Percentiles rank a stretch among this genome's conserved stretches.
Evolutionary conservation across 106 monocot species (phyloP).

Genomic region (Allium cepa): DNA sequence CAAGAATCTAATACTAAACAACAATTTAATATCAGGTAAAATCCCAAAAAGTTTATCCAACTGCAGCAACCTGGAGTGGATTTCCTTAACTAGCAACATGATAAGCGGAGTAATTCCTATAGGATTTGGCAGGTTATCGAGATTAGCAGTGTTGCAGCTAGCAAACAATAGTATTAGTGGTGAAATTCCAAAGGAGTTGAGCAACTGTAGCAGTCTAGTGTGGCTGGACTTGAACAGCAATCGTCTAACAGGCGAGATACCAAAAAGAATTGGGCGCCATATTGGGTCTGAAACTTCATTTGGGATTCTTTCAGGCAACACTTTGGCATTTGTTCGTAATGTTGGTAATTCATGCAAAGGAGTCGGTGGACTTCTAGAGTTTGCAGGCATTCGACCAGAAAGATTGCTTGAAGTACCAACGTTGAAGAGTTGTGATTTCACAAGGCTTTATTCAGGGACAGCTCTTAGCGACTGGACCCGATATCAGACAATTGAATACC

Average conservation of each 20-base stretch:
- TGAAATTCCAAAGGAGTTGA: constrained; percentile 56
- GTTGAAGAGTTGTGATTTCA: constrained; percentile 74
- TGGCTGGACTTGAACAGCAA: constrained; percentile 86
- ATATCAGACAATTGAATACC: constrained; percentile 76
- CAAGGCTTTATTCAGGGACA: constrained; percentile 67
- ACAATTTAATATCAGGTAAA: constrained; percentile 54
- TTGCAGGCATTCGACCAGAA: constrained; percentile 81
- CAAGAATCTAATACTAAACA: constrained; percentile 76
- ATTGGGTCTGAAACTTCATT: constrained; percentile 31
- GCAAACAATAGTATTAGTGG: constrained; percentile 14
- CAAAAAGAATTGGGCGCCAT: constrained; percentile 55
- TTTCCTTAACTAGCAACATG: constrained; percentile 60
- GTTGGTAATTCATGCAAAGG: constrained; percentile 90
- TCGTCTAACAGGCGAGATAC: constrained; percentile 51
- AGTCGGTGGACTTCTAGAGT: constrained; percentile 74
- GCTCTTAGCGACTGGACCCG: constrained; percentile 66
- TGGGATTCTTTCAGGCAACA: constrained; percentile 76
- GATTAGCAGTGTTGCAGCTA: constrained; percentile 68
- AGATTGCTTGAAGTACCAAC: constrained; percentile 74
- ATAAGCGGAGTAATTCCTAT: constrained; percentile 36
- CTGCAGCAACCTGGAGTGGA: constrained; percentile 71
- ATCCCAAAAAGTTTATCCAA: constrained; percentile 54
- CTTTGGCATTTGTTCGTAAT: constrained; percentile 70
- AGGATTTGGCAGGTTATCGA: constrained; percentile 48
- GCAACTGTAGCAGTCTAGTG: constrained; percentile 73